Evolutionary conservation across 306 rosid species (phyloP).

Genomic region (Cucurbita maxima): DNA sequence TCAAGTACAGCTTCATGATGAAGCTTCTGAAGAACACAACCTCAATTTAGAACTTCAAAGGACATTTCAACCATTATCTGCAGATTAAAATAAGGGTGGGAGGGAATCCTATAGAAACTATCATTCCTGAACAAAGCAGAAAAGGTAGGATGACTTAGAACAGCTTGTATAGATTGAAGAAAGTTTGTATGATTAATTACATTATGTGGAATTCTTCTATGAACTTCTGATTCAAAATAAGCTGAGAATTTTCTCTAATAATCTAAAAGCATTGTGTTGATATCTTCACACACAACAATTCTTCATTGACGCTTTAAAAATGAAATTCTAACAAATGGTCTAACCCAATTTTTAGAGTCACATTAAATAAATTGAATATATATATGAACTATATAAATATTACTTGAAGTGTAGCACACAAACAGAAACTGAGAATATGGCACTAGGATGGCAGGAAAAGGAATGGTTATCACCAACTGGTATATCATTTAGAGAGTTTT

Average conservation of each 20-base stretch:
- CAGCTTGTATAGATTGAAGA: background rate
- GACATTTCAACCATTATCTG: background rate
- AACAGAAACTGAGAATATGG: background rate
- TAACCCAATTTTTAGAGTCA: no score
- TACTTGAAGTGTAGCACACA: background rate
- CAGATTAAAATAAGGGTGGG: background rate
- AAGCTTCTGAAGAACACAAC: slow-evolving; percentile 51
- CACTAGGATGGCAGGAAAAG: background rate
- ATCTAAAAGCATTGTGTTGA: background rate
- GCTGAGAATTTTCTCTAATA: background rate
- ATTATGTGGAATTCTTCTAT: background rate
- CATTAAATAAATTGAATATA: no score
- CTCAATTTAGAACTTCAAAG: slow-evolving; percentile 21
- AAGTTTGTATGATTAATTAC: background rate
- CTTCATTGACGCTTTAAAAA: background rate
- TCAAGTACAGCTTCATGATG: slow-evolving; percentile 82
- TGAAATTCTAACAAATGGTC: background rate
- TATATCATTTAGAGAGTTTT: background rate
- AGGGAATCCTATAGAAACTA: background rate
- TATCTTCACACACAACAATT: background rate
- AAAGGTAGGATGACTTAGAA: background rate
- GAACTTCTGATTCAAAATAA: background rate
- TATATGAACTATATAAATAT: no score
- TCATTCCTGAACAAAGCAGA: background rate
- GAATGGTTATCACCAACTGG: background rate